Base-by-base conservation (phyloP, 2,329 filamentous ascomycete genomes). In the Fusarium piperis region DNA sequence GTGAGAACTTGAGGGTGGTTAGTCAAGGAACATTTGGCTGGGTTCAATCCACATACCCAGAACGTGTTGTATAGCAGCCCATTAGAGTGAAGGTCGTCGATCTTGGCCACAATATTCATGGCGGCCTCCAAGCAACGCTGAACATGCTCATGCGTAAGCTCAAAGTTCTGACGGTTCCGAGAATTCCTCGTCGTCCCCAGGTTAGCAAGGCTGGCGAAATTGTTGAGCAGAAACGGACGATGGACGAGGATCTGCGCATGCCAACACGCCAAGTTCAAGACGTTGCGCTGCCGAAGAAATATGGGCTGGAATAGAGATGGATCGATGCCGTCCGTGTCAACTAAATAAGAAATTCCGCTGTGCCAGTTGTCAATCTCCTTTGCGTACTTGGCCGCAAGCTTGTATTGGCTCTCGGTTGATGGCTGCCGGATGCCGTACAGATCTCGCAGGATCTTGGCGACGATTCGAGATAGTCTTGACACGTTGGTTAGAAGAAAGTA, bases 221-320 rank as follows among this genome's bases (percentile, higher is more conserved):
- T 80, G 39, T 79, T 80, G 2, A 81, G 67, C 7, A 84, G 67
- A 35, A 81, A 81, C 1, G 81, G 82, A 0, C 83, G 77, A 51
- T 83, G 78, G 1, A 80, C 79, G 1, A 84, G 76, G n/a, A 85
- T 82, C 18, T 79, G 76, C 3, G 83, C 80, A 60, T 85, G 83
- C 81, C 81, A 84, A 68, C 79, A 84, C 4, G 83, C 79, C 4
- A 84, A 69, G 52, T 82, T 83, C 4, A 84, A 69, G 0, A 84
- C 80, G 57, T 83, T 80, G 3, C 81, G 75, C 68, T 84, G 83
- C 0, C 83, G 78, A 46, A 81, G 80, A 60, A 81, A 82, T n/a
- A 84, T 80, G 2, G 79, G 79, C 8, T 81, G 73, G 7, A 83
- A 73, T 3, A 81, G 64, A 1, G 78, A 73, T 8, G 78, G 73